A percentile compares a stretch with the other conserved stretches of the same genome.
Evolutionary conservation across 2,329 filamentous ascomycete species (phyloP).

Genomic region (Fusarium incarnatum): DNA sequence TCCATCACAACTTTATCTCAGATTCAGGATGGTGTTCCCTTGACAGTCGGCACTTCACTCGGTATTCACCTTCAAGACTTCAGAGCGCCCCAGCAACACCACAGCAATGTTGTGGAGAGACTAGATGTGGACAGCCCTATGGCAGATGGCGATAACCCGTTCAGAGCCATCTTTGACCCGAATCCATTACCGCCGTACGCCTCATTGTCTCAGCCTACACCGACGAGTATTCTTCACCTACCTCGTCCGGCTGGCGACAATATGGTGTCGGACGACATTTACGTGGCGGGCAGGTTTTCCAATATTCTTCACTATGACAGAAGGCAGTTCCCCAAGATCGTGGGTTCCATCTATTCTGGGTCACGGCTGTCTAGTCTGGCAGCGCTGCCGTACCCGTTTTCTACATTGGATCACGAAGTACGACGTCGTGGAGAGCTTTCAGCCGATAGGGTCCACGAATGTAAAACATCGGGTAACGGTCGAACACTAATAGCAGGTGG

Average conservation of each 20-base stretch:
- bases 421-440: conserved; percentile 67
- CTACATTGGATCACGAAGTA: conserved; percentile 70
- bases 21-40: conserved; percentile 71
- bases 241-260: conserved; percentile 64
- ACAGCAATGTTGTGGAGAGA: conserved; percentile 52
- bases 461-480: conserved; percentile 64
- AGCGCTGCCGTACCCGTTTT: conserved; percentile 75
- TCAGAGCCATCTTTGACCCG: conserved; percentile 61
- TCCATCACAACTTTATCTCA: conserved; percentile 86
- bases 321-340: conserved; percentile 82
- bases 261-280: conserved; percentile 80
- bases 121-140: conserved; percentile 52
- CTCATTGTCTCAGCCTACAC: conserved; percentile 81
- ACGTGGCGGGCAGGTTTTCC: conserved; percentile 88
- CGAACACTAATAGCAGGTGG: conserved; percentile 84
- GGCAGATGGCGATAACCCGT: conserved; percentile 46
- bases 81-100: conserved; percentile 57
- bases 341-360: conserved; percentile 84
- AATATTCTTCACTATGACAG: conserved; percentile 91
- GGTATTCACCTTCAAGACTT: conserved; percentile 87
- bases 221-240: conserved; percentile 84
- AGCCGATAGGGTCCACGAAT: conserved; percentile 62
- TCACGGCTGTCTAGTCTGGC: conserved; percentile 80
- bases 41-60: conserved; percentile 86
- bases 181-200: conserved; percentile 71